Base-by-base conservation (phyloP, 495 filamentous ascomycete genomes). In the Penicillium paxilli region DNA sequence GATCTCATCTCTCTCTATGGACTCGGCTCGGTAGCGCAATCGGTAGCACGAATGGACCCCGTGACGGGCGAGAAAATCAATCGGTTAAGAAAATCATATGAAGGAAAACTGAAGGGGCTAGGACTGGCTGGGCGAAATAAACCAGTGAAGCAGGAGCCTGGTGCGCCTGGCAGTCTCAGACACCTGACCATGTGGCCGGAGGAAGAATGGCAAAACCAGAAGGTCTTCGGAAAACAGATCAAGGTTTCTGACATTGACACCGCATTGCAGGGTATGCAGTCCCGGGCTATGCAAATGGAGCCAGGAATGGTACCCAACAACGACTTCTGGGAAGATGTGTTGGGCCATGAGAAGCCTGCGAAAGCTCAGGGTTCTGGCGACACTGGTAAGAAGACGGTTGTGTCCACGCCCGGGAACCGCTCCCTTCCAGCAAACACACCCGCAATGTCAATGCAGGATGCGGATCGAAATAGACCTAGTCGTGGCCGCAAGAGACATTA, bases 41-140 rank as follows among this genome's bases (percentile, higher is more conserved):
- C 78, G 45, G 86, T 90, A 50, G 84, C 83, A 45, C 75, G 87
- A 49, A 77, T 74, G 45, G 84, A 91, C 65, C 81, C 84, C 4
- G 66, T 73, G 4, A 87, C 83, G 5, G 86, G 85, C 35, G 83
- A 84, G 57, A 90, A 90, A 69, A 87, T 86, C 60, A 89, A 89
- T 61, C 83, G 84, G 57, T 73, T 91, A 26, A 73, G 87, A 50
- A 90, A 90, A 64, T 87, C 86, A 14, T 91, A 90, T 65, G 86
- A 90, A 61, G 83, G 83, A 44, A 83, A 88, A 59, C 72, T 89
- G 59, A 86, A 86, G 60, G 72, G 71, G 7, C 58, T 88, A 19
- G 78, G 77, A 20, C 68, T 91, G 20, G 76, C 86, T 21, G 87
- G 87, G 20, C 81, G 80, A 47, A 84, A 86, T 53, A 85, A 84